Percentiles rank a stretch among this genome's conserved stretches.
These are phyloP conservation scores for Penicillium manginii DNA, from an alignment of 495 filamentous ascomycete genomes.

Conservation along the genomic window DNA sequence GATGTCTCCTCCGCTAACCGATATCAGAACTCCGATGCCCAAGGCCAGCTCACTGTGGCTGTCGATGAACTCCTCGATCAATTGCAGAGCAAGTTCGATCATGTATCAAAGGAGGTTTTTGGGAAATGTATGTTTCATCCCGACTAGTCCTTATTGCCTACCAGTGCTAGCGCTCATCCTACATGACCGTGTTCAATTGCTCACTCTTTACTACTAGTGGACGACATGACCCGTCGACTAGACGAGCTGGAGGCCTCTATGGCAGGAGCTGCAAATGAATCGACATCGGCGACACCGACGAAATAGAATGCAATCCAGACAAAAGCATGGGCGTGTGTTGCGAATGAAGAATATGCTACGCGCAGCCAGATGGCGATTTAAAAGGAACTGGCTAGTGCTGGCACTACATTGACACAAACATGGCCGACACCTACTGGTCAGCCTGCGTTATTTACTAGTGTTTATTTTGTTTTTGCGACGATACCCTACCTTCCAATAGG, in stretches of 20 bases:
- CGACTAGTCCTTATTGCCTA: neutral
- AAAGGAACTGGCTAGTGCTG: too few species aligned
- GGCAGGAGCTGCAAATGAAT: conserved; percentile 19
- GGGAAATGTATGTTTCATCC: conserved; percentile 69
- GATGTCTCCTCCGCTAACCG: conserved; percentile 11
- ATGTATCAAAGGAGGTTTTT: conserved; percentile 81
- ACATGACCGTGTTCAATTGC: neutral
- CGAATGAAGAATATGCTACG: neutral
- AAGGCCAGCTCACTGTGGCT: conserved; percentile 70
- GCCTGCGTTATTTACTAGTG: conserved; percentile 4
- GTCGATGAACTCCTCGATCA: conserved; percentile 86
- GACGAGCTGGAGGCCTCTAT: conserved; percentile 81
- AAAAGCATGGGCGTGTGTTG: neutral
- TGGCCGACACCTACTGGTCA: neutral
- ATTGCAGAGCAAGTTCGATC: conserved; percentile 80
- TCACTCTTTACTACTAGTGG: conserved; percentile 59
- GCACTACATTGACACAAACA: too few species aligned
- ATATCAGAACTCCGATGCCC: conserved; percentile 42
- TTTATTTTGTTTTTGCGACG: conserved; percentile 17
- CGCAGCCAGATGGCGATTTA: conserved; percentile 3
- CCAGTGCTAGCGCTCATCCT: neutral
- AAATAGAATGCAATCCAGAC: conserved; percentile 18
- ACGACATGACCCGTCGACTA: conserved; percentile 89
- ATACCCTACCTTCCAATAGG: conserved; percentile 29
- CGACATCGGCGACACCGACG: conserved; percentile 23